phyloP scores from a whole-genome alignment of 2,329 filamentous ascomycete species.

The Neobulgaria alba region DNA sequence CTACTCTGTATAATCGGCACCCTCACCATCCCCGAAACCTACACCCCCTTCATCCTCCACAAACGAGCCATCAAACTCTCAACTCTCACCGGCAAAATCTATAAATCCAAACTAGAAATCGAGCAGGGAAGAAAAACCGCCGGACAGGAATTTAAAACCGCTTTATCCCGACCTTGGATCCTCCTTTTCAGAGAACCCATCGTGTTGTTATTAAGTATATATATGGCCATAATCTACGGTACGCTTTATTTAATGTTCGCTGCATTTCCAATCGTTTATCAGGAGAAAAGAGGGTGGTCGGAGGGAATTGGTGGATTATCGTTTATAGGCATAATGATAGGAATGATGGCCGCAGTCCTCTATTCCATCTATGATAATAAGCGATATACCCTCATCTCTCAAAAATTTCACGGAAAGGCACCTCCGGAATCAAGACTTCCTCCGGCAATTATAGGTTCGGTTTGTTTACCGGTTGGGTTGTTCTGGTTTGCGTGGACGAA shows the following conservation, averaged over 20 bases:
- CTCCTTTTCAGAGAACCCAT: slow-evolving; percentile 64
- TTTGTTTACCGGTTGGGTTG: slow-evolving; percentile 53
- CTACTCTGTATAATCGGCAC: slow-evolving; percentile 46
- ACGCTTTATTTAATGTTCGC: slow-evolving; percentile 49
- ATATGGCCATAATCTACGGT: slow-evolving; percentile 54
- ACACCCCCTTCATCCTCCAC: slow-evolving; percentile 47
- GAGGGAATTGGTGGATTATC: slow-evolving; percentile 52
- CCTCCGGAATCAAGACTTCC: slow-evolving; percentile 59
- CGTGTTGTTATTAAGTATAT: slow-evolving; percentile 53
- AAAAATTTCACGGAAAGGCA: slow-evolving; percentile 51
- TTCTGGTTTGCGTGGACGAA: slow-evolving; percentile 55
- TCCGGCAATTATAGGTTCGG: slow-evolving; percentile 50
- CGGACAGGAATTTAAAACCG: slow-evolving; percentile 41
- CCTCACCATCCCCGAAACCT: slow-evolving; percentile 49
- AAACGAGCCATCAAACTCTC: slow-evolving; percentile 42
- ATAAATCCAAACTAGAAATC: slow-evolving; percentile 43
- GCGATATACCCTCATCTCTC: slow-evolving; percentile 41
- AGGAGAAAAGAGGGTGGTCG: slow-evolving; percentile 48
- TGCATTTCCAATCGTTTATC: slow-evolving; percentile 58
- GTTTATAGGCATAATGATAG: slow-evolving; percentile 61
- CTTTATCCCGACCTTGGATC: slow-evolving; percentile 56
- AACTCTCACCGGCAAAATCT: slow-evolving; percentile 44
- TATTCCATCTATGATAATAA: slow-evolving; percentile 48
- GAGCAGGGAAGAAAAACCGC: slow-evolving; percentile 32
- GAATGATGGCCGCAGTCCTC: slow-evolving; percentile 49